phyloP scores from a whole-genome alignment of 371 early-diverging fungal genomes.

The Smittium culicis region DNA sequence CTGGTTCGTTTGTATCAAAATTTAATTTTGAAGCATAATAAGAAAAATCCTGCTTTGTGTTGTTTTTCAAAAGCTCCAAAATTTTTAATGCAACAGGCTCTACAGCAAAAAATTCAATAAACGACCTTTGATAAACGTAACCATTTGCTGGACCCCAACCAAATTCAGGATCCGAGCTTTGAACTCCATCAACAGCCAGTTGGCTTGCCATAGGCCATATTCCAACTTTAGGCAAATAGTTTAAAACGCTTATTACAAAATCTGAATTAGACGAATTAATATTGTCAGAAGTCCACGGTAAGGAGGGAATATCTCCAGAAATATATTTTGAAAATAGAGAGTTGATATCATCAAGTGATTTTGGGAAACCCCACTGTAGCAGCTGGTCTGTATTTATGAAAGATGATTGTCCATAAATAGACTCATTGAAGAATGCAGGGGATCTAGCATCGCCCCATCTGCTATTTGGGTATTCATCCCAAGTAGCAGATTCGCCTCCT shows the following conservation, averaged over 20 bases:
- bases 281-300: constrained; percentile 87
- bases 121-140: constrained; percentile 87
- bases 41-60: constrained; percentile 49
- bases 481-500: constrained; percentile 34
- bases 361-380: constrained; percentile 58
- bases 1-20: constrained; percentile 44
- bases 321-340: constrained; percentile 62
- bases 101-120: constrained; percentile 62
- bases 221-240: constrained; percentile 49
- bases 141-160: constrained; percentile 95
- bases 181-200: constrained; percentile 82
- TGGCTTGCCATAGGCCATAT: constrained; percentile 86
- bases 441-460: constrained; percentile 93
- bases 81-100: constrained; percentile 35
- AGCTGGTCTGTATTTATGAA: not conserved
- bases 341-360: constrained; percentile 42
- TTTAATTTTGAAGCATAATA: constrained; percentile 72
- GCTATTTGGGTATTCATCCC: constrained; percentile 97
- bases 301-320: constrained; percentile 42
- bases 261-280: constrained; percentile 53
- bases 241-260: constrained; percentile 34
- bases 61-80: constrained; percentile 29
- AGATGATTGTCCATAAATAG: constrained; percentile 13
- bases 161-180: constrained; percentile 51
- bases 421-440: constrained; percentile 37